Percentiles rank a stretch among this genome's conserved stretches.
Evolutionary conservation across 208 protist species (phyloP).

Genomic region (Entamoeba dispar): DNA sequence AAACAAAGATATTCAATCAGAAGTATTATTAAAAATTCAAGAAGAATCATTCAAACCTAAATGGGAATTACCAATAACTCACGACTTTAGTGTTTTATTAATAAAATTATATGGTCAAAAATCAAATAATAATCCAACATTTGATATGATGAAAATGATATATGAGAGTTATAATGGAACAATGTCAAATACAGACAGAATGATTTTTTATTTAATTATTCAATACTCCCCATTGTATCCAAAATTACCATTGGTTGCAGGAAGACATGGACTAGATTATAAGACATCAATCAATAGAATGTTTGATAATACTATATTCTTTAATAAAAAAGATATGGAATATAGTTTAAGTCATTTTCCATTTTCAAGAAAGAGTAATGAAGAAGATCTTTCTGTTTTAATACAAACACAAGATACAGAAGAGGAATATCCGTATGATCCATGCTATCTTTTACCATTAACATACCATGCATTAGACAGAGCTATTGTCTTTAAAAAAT

Average conservation of each 20-base stretch:
- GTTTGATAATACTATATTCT: not conserved
- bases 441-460: not conserved
- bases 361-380: not conserved
- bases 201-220: not conserved
- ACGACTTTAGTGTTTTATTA: too few relatives aligned
- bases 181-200: not conserved
- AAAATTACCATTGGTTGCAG: not conserved
- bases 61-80: too few relatives aligned
- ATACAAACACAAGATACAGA: not conserved
- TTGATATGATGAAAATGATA: not conserved
- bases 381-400: not conserved
- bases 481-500: not conserved
- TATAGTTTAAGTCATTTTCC: not conserved
- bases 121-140: too few relatives aligned
- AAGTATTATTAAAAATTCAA: too few relatives aligned
- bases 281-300: not conserved
- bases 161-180: not conserved
- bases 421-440: not conserved
- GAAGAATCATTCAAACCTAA: too few relatives aligned
- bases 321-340: not conserved
- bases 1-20: too few relatives aligned
- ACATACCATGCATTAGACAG: not conserved
- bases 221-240: not conserved
- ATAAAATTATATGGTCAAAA: too few relatives aligned
- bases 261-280: not conserved